Evolutionary conservation across 441 rosid genomes (phyloP).

Genomic region (Biscutella laevigata): DNA sequence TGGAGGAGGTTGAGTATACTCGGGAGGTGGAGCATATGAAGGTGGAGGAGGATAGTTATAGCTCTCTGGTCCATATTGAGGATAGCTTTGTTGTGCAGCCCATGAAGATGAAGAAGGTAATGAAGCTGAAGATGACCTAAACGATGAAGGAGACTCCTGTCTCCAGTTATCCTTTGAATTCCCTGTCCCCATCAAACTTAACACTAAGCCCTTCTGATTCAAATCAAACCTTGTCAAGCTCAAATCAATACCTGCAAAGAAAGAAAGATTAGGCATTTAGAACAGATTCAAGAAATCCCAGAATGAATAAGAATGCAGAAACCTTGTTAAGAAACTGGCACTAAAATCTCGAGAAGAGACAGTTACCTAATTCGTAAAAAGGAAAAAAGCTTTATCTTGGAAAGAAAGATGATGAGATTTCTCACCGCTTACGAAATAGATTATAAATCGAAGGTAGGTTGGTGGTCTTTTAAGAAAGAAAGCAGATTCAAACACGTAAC

Average conservation of each 20-base stretch:
- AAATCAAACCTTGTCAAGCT: background rate
- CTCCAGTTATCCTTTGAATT: conserved; percentile 53
- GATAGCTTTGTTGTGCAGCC: conserved; percentile 36
- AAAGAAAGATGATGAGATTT: conserved; percentile 5
- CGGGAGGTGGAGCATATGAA: conserved; percentile 33
- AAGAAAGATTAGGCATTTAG: background rate
- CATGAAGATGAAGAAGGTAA: conserved; percentile 31
- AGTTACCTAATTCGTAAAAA: conserved; percentile 1
- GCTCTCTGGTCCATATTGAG: conserved; percentile 43
- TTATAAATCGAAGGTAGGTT: conserved; percentile 10
- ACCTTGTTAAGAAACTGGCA: background rate
- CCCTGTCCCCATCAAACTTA: conserved; percentile 58
- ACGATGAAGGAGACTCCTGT: conserved; percentile 37
- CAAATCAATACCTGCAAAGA: conserved; percentile 13
- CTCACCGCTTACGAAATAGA: conserved; percentile 4
- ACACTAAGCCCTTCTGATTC: conserved; percentile 8
- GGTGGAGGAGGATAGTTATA: conserved; percentile 34
- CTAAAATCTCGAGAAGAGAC: background rate
- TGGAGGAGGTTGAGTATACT: conserved; percentile 27
- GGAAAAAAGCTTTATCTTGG: conserved; percentile 3
- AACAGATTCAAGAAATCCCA: conserved; percentile 1
- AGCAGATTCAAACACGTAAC: conserved; percentile 25
- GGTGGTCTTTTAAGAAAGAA: conserved; percentile 9
- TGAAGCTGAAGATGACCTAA: conserved; percentile 38
- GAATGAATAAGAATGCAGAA: conserved; percentile 11